phyloP scores from a whole-genome alignment of 257 asterid species.

The Capsicum chinense region DNA sequence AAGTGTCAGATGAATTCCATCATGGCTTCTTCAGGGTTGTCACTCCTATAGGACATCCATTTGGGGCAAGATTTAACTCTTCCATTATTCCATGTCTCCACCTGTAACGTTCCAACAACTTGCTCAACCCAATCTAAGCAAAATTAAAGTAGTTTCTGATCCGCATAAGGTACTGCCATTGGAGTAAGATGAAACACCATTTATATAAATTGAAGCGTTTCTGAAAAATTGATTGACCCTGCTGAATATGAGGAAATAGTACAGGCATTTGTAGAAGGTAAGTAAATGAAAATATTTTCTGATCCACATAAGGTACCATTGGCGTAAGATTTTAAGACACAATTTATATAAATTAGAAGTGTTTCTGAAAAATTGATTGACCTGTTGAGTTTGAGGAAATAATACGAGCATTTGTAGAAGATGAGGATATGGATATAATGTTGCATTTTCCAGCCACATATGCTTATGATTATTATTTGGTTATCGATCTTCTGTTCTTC shows the following conservation, averaged over 20 bases:
- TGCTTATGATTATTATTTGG: constrained; percentile 2
- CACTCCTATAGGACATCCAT: neutral
- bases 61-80: neutral
- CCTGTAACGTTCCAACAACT: constrained; percentile 14
- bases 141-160: neutral
- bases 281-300: constrained; percentile 2
- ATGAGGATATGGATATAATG: neutral
- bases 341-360: neutral
- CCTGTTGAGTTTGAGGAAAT: constrained; percentile 5
- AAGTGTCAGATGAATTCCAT: neutral
- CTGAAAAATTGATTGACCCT: neutral
- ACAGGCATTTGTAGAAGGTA: constrained; percentile 19
- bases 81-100: neutral
- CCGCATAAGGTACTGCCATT: neutral
- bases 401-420: neutral
- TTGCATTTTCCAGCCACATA: neutral
- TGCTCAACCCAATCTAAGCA: constrained; percentile 1
- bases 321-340: neutral
- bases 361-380: neutral
- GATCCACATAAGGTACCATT: constrained; percentile 6
- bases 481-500: constrained; percentile 19
- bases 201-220: neutral
- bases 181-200: neutral
- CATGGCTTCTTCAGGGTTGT: neutral
- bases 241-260: constrained; percentile 14